These are phyloP conservation scores for Periconia sp. DNA, from an alignment of 2,329 filamentous ascomycete genomes.

Conservation along the genomic window DNA sequence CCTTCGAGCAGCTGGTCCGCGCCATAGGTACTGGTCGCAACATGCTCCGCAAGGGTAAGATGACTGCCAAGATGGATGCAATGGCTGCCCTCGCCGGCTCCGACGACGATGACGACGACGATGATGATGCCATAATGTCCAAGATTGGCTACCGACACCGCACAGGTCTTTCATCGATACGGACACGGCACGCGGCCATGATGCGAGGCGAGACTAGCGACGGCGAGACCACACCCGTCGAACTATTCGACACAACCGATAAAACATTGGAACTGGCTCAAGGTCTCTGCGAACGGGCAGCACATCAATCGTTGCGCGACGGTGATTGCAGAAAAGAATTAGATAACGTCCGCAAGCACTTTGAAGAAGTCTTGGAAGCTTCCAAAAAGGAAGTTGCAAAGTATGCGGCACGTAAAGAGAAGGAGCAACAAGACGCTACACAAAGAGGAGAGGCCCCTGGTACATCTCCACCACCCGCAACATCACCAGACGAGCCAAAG, in stretches of 20 bases:
- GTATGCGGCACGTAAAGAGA: slow-evolving; percentile 24
- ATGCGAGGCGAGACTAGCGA: slow-evolving; percentile 15
- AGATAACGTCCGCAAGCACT: slow-evolving; percentile 68
- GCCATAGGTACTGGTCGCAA: slow-evolving; percentile 82
- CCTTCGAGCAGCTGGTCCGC: slow-evolving; percentile 82
- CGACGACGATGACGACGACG: slow-evolving; percentile 27
- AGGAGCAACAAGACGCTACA: slow-evolving; percentile 14
- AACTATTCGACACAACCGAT: slow-evolving; percentile 69
- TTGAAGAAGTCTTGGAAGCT: slow-evolving; percentile 67
- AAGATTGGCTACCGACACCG: slow-evolving; percentile 47
- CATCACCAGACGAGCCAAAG: slow-evolving; percentile 6
- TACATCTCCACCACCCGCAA: slow-evolving; percentile 6
- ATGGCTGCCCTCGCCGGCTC: slow-evolving; percentile 43
- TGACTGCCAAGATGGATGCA: slow-evolving; percentile 74
- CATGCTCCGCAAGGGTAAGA: slow-evolving; percentile 84
- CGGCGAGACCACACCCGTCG: slow-evolving; percentile 23
- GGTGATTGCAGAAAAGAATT: slow-evolving; percentile 84
- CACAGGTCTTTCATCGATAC: slow-evolving; percentile 34
- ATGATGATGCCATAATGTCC: slow-evolving; percentile 32
- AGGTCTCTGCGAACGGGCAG: slow-evolving; percentile 81
- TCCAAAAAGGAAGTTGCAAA: slow-evolving; percentile 54
- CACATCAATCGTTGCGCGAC: slow-evolving; percentile 86
- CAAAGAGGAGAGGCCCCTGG: slow-evolving; percentile 9
- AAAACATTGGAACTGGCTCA: slow-evolving; percentile 81
- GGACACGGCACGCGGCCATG: slow-evolving; percentile 29